These are phyloP conservation scores for Lagenidium sp. DNA, from an alignment of 352 stramenopile genomes.

Conservation along the genomic window DNA sequence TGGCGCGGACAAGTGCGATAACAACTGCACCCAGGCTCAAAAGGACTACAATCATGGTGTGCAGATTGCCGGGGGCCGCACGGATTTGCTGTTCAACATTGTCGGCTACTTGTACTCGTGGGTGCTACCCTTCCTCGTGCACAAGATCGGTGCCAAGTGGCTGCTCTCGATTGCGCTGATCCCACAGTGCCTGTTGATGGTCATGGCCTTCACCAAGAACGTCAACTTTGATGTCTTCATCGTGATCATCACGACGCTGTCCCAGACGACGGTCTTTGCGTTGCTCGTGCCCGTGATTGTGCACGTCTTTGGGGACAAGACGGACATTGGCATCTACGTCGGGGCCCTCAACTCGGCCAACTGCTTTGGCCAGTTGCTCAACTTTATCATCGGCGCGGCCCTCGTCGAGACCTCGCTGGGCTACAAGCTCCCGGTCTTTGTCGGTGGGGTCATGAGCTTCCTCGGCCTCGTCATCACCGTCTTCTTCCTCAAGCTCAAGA, in stretches of 20 bases:
- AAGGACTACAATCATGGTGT: slow-evolving; percentile 43
- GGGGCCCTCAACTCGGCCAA: slow-evolving; percentile 18
- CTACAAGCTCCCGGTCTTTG: slow-evolving; percentile 17
- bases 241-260: slow-evolving; percentile 33
- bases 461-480: slow-evolving; percentile 8
- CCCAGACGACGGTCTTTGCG: slow-evolving; percentile 19
- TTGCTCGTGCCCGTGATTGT: slow-evolving; percentile 19
- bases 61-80: slow-evolving; percentile 30
- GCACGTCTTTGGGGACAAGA: slow-evolving; percentile 14
- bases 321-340: slow-evolving; percentile 11
- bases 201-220: slow-evolving; percentile 39
- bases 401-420: slow-evolving; percentile 15
- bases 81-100: slow-evolving; percentile 46
- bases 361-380: slow-evolving; percentile 16
- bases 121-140: slow-evolving; percentile 33
- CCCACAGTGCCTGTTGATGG: slow-evolving; percentile 37
- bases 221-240: slow-evolving; percentile 33
- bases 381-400: slow-evolving; percentile 11
- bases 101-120: slow-evolving; percentile 41
- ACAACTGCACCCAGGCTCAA: slow-evolving; percentile 22
- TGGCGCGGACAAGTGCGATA: slow-evolving; percentile 29
- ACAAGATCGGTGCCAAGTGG: slow-evolving; percentile 26
- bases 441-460: slow-evolving; percentile 17
- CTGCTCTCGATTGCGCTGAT: slow-evolving; percentile 30
- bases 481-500: slow-evolving; percentile 7